phyloP scores from a whole-genome alignment of 371 early-diverging fungal genomes.

The Dinochytrium kinnereticum region DNA sequence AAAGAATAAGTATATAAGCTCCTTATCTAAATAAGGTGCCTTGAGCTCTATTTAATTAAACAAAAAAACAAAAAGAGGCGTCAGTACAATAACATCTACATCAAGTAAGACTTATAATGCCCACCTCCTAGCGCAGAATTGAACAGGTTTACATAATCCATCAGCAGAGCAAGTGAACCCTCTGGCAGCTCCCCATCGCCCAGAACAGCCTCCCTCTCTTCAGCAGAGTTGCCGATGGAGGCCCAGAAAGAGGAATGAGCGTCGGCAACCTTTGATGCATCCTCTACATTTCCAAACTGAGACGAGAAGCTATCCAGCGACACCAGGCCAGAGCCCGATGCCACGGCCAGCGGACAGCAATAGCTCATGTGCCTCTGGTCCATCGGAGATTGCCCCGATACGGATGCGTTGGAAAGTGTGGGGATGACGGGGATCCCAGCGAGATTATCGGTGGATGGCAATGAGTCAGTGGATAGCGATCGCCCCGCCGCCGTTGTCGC shows the following conservation, averaged over 20 bases:
- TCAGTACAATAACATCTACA: too few species aligned
- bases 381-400: neutral
- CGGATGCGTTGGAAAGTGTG: neutral
- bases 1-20: neutral
- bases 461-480: neutral
- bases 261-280: neutral
- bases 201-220: neutral
- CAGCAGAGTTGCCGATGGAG: neutral
- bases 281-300: neutral
- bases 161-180: neutral
- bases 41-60: neutral
- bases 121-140: neutral
- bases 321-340: neutral
- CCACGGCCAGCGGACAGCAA: neutral
- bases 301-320: neutral
- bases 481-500: too few species aligned
- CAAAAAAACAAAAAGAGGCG: neutral
- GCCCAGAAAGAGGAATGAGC: slow-evolving; percentile 8
- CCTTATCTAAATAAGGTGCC: neutral
- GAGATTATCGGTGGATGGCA: neutral
- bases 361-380: neutral
- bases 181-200: neutral
- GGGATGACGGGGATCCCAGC: neutral
- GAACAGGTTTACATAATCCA: slow-evolving; percentile 4
- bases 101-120: neutral